phyloP scores from a whole-genome alignment of 306 rosid species.

The Lathyrus tuberosus region DNA sequence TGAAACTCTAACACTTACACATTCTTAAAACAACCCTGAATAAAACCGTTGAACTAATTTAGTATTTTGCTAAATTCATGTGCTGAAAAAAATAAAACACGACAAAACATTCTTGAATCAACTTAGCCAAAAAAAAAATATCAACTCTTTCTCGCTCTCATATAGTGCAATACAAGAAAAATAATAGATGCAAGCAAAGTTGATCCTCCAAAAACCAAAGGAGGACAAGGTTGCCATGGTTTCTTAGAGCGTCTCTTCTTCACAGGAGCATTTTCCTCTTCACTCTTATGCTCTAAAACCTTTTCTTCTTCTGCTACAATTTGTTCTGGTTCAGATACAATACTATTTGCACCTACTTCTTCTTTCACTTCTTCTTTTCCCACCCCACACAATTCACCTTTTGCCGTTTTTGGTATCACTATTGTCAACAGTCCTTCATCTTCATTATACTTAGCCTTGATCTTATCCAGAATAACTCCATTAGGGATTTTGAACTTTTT shows the following conservation, averaged over 20 bases:
- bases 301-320: conserved; percentile 21
- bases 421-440: conserved; percentile 53
- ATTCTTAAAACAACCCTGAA: too few species aligned
- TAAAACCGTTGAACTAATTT: neutral
- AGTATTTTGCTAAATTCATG: neutral
- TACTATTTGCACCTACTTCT: conserved; percentile 41
- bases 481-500: conserved; percentile 65
- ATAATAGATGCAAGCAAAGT: conserved; percentile 40
- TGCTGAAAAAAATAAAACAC: neutral
- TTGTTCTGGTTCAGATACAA: conserved; percentile 30
- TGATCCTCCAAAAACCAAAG: conserved; percentile 50
- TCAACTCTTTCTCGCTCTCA: conserved; percentile 39
- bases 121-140: neutral
- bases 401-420: conserved; percentile 59
- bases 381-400: conserved; percentile 42
- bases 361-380: conserved; percentile 63
- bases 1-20: too few species aligned
- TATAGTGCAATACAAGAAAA: conserved; percentile 39
- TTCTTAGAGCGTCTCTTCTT: conserved; percentile 34
- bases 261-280: conserved; percentile 27
- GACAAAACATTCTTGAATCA: neutral
- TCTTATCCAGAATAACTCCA: conserved; percentile 56
- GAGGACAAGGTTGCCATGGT: conserved; percentile 49
- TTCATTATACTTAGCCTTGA: conserved; percentile 61
- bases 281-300: conserved; percentile 15